Conservation (phyloP, 148 eudicot species). For the Suaeda aralocaspica region DNA sequence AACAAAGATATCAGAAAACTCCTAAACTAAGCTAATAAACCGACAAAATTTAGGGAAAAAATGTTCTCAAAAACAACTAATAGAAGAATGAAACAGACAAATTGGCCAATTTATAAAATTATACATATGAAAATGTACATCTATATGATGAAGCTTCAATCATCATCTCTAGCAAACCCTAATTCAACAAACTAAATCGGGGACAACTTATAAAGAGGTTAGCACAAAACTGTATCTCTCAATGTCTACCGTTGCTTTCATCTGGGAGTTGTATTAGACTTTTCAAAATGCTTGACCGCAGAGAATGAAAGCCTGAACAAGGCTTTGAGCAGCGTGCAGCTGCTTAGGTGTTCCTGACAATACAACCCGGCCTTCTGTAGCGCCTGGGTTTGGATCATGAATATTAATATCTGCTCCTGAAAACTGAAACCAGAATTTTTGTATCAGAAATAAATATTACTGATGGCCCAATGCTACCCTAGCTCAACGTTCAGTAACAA, state of each 20-base stretch:
- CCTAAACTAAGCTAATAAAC: neutral
- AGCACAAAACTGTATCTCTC: slow-evolving; percentile 22
- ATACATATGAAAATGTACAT: neutral
- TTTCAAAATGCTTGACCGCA: slow-evolving; percentile 40
- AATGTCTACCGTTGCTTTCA: neutral
- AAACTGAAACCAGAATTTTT: slow-evolving; percentile 27
- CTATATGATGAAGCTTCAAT: neutral
- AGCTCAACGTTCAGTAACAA: no score
- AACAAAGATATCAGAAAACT: neutral
- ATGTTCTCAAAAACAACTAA: neutral
- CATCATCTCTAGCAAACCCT: neutral
- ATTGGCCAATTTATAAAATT: neutral
- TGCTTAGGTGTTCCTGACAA: slow-evolving; percentile 45
- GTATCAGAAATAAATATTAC: neutral
- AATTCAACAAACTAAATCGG: neutral
- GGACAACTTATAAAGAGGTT: neutral
- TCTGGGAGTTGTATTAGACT: neutral
- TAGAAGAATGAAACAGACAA: neutral
- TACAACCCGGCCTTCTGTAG: slow-evolving; percentile 34
- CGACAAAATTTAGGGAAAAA: no score
- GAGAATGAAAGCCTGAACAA: slow-evolving; percentile 52
- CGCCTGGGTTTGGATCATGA: slow-evolving; percentile 42
- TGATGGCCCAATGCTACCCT: no score
- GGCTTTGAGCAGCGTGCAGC: slow-evolving; percentile 46
- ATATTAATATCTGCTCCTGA: slow-evolving; percentile 52